Base-by-base conservation (phyloP, 352 stramenopile genomes). In the Blastocystis sp. region DNA sequence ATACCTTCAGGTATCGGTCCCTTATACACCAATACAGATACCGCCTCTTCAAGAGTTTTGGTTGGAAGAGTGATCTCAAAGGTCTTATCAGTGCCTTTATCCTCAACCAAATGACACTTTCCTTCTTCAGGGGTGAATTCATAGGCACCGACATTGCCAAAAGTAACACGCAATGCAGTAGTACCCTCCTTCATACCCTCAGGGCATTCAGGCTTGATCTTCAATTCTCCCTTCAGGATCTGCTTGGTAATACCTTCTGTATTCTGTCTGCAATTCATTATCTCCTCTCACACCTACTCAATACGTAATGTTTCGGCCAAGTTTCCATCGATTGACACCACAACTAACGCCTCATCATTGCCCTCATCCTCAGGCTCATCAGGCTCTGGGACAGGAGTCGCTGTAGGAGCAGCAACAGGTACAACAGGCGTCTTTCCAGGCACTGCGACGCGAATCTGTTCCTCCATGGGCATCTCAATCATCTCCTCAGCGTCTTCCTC, bases 171-270 rank as follows among this genome's bases (percentile, higher is more conserved):
- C 13, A 64, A n/a, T 6, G 70, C 53, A 9, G 70, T 64, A 33
- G 3, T 22, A 13, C 24, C 70, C 40, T 40, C 44, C 17, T 24
- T 51, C 24, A 64, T 44, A 33, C 70, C 70, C 40, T 30, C 40
- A 17, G 70, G 70, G 13, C 22, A 19, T 24, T n/a, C 24, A 17
- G 60, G 60, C 60, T 70, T 70, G 48, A 81, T 22, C 22, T 27
- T 17, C 19, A 81, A 42, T 27, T 60, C 44, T 11, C 70, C 70
- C 44, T 81, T 62, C 70, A 81, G 53, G 40, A 64, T 40, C 44
- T 59, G 40, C 70, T 81, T 60, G 42, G 13, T 11, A 6, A 81
- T 37, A 19, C 35, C 70, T 56, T 81, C 51, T 7, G 44, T 17
- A 7, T 15, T 64, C 70, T 81, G 15, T 22, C 70, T 81, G 22